phyloP scores from a whole-genome alignment of 2,329 filamentous ascomycete species.

The Talaromyces sp. region DNA sequence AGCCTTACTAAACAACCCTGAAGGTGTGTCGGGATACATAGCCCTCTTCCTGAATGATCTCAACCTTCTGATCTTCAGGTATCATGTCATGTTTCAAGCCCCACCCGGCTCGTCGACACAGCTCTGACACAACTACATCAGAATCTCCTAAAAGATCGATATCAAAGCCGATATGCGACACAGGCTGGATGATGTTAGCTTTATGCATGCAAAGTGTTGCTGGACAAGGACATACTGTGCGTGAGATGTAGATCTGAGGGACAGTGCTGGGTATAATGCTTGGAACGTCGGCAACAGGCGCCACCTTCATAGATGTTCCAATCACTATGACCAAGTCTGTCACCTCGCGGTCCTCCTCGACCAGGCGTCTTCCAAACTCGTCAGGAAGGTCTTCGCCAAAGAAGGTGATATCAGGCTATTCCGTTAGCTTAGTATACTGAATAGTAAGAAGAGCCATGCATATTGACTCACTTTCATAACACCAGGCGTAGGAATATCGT shows the following conservation, averaged over 20 bases:
- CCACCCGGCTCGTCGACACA: constrained; percentile 81
- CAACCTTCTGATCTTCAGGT: constrained; percentile 60
- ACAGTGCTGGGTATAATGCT: constrained; percentile 73
- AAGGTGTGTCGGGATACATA: constrained; percentile 45
- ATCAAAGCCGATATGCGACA: constrained; percentile 89
- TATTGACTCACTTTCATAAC: constrained; percentile 65
- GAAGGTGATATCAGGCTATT: constrained; percentile 87
- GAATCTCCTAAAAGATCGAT: constrained; percentile 95
- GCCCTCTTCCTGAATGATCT: constrained; percentile 52
- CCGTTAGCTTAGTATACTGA: neutral
- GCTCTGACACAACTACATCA: constrained; percentile 82
- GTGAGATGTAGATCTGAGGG: constrained; percentile 86
- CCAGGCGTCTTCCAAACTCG: constrained; percentile 74
- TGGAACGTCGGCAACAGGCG: constrained; percentile 88
- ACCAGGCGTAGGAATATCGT: constrained; percentile 65
- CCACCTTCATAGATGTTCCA: constrained; percentile 92
- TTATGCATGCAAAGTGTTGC: neutral
- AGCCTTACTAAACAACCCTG: constrained; percentile 40
- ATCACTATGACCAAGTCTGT: constrained; percentile 94
- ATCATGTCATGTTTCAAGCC: constrained; percentile 78
- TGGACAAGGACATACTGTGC: constrained; percentile 53
- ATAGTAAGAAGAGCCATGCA: neutral
- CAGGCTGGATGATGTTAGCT: constrained; percentile 51
- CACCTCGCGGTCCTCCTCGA: constrained; percentile 72
- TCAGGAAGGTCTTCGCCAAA: constrained; percentile 89